phyloP scores from a whole-genome alignment of 495 filamentous ascomycete genomes.

The Penicillium malachiteum region DNA sequence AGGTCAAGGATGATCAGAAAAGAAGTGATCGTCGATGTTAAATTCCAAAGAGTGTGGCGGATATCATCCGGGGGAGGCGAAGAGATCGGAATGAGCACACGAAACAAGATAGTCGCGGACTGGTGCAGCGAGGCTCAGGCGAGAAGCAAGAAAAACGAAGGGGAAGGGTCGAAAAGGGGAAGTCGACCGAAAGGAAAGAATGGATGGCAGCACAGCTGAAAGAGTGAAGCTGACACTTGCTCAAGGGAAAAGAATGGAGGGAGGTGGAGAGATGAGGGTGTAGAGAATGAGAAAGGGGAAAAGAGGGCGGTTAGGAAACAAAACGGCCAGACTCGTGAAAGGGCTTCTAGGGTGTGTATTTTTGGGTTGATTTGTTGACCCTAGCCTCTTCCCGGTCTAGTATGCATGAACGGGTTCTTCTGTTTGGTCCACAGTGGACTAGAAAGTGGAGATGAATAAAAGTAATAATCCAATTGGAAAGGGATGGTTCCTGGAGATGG shows the following conservation, averaged over 20 bases:
- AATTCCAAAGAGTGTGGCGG: conserved; percentile 22
- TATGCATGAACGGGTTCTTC: neutral
- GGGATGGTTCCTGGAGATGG: neutral
- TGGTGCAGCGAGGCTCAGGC: conserved; percentile 5
- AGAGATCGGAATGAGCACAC: conserved; percentile 11
- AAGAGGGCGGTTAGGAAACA: conserved; percentile 11
- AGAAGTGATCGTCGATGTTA: conserved; percentile 19
- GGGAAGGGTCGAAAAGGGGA: neutral
- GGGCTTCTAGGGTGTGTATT: neutral
- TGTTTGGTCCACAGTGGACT: neutral
- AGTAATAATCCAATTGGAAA: neutral
- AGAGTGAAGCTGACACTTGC: conserved; percentile 82
- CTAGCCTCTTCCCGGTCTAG: conserved; percentile 10
- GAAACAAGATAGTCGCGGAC: conserved; percentile 7
- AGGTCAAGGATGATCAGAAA: conserved; percentile 3
- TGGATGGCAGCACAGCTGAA: conserved; percentile 66
- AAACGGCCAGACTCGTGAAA: neutral
- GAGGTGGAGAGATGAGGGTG: conserved; percentile 35
- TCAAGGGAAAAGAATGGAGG: conserved; percentile 29
- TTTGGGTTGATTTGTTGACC: conserved; percentile 9
- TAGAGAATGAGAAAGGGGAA: conserved; percentile 48
- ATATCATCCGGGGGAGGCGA: conserved; percentile 19
- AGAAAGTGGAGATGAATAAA: neutral
- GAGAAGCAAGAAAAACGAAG: neutral
- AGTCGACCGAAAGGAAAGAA: conserved; percentile 45